Base-by-base conservation (phyloP, 2,329 filamentous ascomycete species). In the Furcasterigmium furcatum region DNA sequence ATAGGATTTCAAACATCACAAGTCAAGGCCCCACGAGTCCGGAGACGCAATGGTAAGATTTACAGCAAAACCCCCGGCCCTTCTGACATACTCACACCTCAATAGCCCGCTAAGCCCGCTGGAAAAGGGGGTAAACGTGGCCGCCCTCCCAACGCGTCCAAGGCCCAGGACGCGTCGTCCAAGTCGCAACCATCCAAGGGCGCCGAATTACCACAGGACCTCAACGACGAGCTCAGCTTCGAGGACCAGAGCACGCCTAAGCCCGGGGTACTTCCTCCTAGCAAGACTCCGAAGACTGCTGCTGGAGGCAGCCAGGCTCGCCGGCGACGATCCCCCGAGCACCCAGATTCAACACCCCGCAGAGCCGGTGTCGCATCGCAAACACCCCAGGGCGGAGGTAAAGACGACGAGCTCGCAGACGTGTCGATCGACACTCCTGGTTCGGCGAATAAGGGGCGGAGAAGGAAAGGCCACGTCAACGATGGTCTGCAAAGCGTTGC, bases 161-260 rank as follows among this genome's bases (percentile, higher is more conserved):
- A 36, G 20, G 14, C 36, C 20, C 10, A 25, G 12, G n/a, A 25
- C 36, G 36, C 22, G 36, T 39, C 36, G 19, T 20, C 12, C 16
- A 9, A 25, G 29, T 32, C 30, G n/a, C 30, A 43, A 19, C 7
- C 24, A 12, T 29, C 14, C 7, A n/a, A 35, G 22, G 27, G n/a
- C 7, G 20, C 41, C 10, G 41, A 34, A 9, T 22, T 43, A 9
- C 41, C 41, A 4, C 41, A 43, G n/a, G 41, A 43, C 18, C 29
- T 36, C 16, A 48, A 46, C 18, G 48, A 53, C 21, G 58, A 52
- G 27, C 48, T 50, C 41, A 58, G 56, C 5, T 81, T 80, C 60
- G 71, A 73, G 46, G 76, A 75, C 20, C 77, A 76, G 57, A 77
- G 74, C 50, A 75, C 41, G 8, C 41, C 41, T 9, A 43, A 29